Conservation (phyloP, 176 grass and related monocot species). For the Echinochloa phyllopogon region DNA sequence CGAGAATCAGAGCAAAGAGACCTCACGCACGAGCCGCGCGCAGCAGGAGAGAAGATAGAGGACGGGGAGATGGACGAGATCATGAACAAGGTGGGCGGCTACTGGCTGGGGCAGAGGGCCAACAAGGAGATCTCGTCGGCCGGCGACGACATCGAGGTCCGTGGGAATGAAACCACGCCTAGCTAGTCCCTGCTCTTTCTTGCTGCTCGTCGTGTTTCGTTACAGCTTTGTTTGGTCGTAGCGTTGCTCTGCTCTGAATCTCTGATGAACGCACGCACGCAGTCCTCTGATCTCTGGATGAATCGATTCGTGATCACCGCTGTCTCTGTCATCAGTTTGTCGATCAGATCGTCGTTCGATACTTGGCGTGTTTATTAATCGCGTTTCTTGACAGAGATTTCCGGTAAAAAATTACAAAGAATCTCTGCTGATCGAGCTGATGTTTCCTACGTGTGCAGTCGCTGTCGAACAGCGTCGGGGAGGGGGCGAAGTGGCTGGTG, state of each 20-base stretch:
- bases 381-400: neutral
- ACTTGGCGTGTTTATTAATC: neutral
- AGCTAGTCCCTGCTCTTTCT: neutral
- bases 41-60: no score
- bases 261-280: neutral
- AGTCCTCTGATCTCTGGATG: neutral
- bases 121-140: conserved; percentile 83
- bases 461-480: conserved; percentile 77
- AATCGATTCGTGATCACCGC: neutral
- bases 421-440: neutral
- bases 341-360: neutral
- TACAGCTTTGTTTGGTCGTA: neutral
- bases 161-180: conserved; percentile 4
- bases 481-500: conserved; percentile 89
- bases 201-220: neutral
- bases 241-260: neutral
- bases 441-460: conserved; percentile 48
- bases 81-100: conserved; percentile 79
- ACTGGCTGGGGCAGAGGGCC: conserved; percentile 65
- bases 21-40: neutral
- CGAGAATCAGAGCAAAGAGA: conserved; percentile 10
- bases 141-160: conserved; percentile 75
- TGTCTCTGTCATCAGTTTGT: neutral
- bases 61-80: conserved; percentile 88
- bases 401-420: no score